Evolutionary conservation across 2,329 filamentous ascomycete species (phyloP), one percentile per base, ranked within the genome.

Genomic region (Curvularia verruculosa): DNA sequence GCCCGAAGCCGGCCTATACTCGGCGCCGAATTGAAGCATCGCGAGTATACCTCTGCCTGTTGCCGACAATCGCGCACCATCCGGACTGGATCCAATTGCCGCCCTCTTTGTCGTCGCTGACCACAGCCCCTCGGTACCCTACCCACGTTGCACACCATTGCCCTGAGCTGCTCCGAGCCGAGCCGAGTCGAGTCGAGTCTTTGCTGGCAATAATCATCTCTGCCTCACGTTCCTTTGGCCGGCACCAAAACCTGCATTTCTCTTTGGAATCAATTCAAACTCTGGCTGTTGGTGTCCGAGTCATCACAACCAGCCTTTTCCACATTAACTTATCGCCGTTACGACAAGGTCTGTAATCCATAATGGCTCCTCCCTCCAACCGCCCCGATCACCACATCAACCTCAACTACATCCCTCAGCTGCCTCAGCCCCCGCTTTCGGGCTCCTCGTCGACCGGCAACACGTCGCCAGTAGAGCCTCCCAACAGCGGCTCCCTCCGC

Each of bases 381-480:
- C 89, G 92, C 85, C 87, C 91, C 73, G 91, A 96, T 77, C 83
- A 84, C 72, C 90, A 94, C 78, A 85, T 95, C 82, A 89, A 89
- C 76, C 87, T 95, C 78, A 91, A 91, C 81, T 93, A 91, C 79
- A 86, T 91, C 67, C 84, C 87, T 59, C 87, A 89, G 78, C 78
- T 86, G 76, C 84, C 85, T 75, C 80, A 83, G 72, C 87, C 90
- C 75, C 82, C 85, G 59, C 87, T 89, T 72, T 95, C 92, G 49
- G 88, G 86, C 67, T 92, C 92, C 47, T 93, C 92, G 47, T 93
- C 92, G 39, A 92, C 89, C 57, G 84, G 89, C 70, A 89, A 86
- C 76, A 92, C 89, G 64, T 93, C 92, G 40, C 91, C 92, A 39
- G 89, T 89, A 72, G 92, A 96, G 70, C 81, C 88, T 61, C 82